Evolutionary conservation across 1,284 basidiomycete species (phyloP), one percentile per base, ranked within the genome.

Genomic region (Cryptococcus maquisensis): DNA sequence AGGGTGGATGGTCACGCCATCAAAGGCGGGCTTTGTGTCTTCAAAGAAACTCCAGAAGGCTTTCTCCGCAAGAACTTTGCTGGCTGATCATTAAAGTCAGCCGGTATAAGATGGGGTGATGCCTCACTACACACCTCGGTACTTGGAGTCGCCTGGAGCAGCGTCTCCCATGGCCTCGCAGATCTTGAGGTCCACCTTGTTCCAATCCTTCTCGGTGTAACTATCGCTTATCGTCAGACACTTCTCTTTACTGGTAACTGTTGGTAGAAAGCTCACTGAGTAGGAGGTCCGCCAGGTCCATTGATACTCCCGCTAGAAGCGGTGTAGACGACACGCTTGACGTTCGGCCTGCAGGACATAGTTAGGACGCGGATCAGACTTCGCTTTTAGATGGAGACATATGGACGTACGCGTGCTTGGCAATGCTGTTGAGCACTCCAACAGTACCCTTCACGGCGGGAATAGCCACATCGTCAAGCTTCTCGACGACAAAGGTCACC

Each of bases 271-370:
- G 21, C 35, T 48, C 28, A 35, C 50, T 48, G 54, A 47, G 36
- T 55, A 48, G 10, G 54, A 51, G n/a, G 28, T 35, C 18, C 6
- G 3, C 42, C 4, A 10, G 3, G 8, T 15, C 16, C 20, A 2
- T 24, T 9, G 13, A 0, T 16, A 26, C 24, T 21, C 12, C 18
- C 41, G 18, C 9, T 47, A 24, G 24, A 56, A 50, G 46, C 49
- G 2, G 84, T 86, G 52, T 89, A 72, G 48, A 90, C 83, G 42
- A 90, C 77, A 3, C 87, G 82, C 67, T 83, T 81, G 54, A 88
- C 78, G 23, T 71, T 61, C 24, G 79, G 65, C 55, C 79, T 74
- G 54, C 5, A 15, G 26, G 26, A 28, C 26, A 28, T 5, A 9
- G 9, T 4, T 28, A 4, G 52, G 6, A 10, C 5, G n/a, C 10